Base-by-base conservation (phyloP, 1,284 basidiomycete genomes). In the Mycena citricolor region DNA sequence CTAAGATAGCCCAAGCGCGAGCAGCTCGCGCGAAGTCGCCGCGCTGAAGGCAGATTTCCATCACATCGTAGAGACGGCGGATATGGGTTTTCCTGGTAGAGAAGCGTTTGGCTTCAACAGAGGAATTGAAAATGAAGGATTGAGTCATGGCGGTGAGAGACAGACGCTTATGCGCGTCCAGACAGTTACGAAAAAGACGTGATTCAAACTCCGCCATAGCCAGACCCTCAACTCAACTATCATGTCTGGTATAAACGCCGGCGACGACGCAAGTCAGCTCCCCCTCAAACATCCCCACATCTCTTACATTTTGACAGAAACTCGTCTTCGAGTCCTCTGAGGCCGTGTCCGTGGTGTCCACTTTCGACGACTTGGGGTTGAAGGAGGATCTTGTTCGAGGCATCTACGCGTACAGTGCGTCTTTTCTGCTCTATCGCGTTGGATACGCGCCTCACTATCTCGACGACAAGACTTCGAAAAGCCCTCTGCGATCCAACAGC, bases 321-420 rank as follows among this genome's bases (percentile, higher is more conserved):
- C 86, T 98, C 59, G 85, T 94, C 14, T 99, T 99, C 61, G 97
- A 99, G 73, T 97, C 94, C 33, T 97, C 94, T 42, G 95, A 99
- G 71, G 84, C 90, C 14, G 87, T 99, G 59, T 87, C 90, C 28
- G 86, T 90, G 34, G 74, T 89, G 44, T 84, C 84, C 33, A 88
- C 85, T 43, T 94, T 94, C 67, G 94, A 97, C 66, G 90, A 94
- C 69, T 84, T 98, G 48, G 86, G 85, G 52, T 68, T 99, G 60
- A 97, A 98, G 71, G 92, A 94, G 65, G 94, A 98, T 65, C 79
- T 99, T 32, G 70, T 98, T 34, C 85, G 95, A 48, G 97, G 95
- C 57, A 93, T 99, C 67, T 98, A 99, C 65, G 95, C 94, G 35
- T 99, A 99, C 76, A 95, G 94, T 95, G 57, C 54, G 90, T 78